These are phyloP conservation scores for Fusarium compactum DNA, from an alignment of 2,329 filamentous ascomycete species.

Conservation along the genomic window DNA sequence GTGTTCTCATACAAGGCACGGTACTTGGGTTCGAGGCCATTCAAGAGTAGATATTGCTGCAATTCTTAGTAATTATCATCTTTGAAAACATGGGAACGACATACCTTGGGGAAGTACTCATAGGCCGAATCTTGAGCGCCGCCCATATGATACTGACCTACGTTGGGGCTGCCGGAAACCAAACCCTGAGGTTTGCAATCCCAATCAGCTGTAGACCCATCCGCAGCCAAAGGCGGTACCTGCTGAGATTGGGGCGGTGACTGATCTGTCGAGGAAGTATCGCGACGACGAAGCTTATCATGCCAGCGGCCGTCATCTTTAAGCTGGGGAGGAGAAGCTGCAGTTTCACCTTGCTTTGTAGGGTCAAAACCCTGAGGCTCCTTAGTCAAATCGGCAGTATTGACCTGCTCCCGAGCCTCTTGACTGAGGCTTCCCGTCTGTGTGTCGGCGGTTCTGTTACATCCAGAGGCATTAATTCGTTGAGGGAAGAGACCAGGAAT, in stretches of 20 bases:
- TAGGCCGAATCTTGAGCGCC: constrained; percentile 78
- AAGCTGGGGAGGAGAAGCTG: constrained; percentile 20
- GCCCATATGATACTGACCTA: constrained; percentile 69
- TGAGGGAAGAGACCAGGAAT: constrained; percentile 86
- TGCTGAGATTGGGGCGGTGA: constrained; percentile 7
- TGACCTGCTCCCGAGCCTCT: constrained; percentile 53
- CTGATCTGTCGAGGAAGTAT: constrained; percentile 3
- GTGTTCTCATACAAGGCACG: constrained; percentile 76
- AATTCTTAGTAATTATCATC: constrained; percentile 48
- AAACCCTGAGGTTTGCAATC: constrained; percentile 73
- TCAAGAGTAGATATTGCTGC: constrained; percentile 78
- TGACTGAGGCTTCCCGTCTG: constrained; percentile 48
- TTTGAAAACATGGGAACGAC: background rate
- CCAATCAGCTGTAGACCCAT: constrained; percentile 53
- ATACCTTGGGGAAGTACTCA: constrained; percentile 75
- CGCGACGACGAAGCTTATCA: constrained; percentile 36
- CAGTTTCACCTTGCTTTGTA: constrained; percentile 4
- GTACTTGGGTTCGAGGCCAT: constrained; percentile 80
- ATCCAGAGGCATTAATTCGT: constrained; percentile 81
- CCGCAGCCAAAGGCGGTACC: constrained; percentile 51
- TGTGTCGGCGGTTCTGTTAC: constrained; percentile 67
- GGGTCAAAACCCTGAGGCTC: constrained; percentile 48
- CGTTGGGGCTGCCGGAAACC: constrained; percentile 57
- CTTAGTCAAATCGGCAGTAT: constrained; percentile 47
- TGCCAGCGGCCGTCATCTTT: constrained; percentile 38